Percentiles rank a stretch among this genome's conserved stretches.
Conservation (phyloP, 2,329 filamentous ascomycete species). For the Hypoxylon sp. region DNA sequence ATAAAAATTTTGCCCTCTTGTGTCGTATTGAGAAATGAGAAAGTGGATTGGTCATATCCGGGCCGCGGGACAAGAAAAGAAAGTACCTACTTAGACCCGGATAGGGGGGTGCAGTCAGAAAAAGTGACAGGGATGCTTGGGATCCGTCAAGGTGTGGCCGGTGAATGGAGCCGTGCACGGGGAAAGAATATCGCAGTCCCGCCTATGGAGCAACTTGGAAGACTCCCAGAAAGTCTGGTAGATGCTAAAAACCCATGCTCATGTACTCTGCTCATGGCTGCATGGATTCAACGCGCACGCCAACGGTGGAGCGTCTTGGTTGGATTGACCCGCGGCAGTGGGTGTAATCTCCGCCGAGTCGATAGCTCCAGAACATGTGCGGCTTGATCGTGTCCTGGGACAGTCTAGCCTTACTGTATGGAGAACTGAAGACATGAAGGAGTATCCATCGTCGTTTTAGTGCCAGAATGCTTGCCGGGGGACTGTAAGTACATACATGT, state of each 20-base stretch:
- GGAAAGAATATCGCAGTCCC: slow-evolving; percentile 34
- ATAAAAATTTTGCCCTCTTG: slow-evolving; percentile 29
- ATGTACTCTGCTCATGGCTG: slow-evolving; percentile 40
- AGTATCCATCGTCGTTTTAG: slow-evolving; percentile 25
- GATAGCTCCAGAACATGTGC: slow-evolving; percentile 42
- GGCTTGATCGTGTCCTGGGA: slow-evolving; percentile 41
- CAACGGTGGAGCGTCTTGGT: slow-evolving; percentile 34
- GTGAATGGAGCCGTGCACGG: slow-evolving; percentile 40
- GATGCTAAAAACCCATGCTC: slow-evolving; percentile 17
- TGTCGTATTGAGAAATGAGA: slow-evolving; percentile 44
- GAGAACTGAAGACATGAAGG: slow-evolving; percentile 36
- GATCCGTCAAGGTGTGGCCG: slow-evolving; percentile 40
- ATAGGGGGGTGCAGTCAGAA: slow-evolving; percentile 37
- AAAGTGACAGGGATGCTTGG: slow-evolving; percentile 31
- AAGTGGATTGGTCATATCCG: slow-evolving; percentile 39
- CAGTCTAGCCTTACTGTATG: slow-evolving; percentile 49
- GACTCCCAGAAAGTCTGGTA: slow-evolving; percentile 25
- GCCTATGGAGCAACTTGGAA: slow-evolving; percentile 21
- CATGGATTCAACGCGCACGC: slow-evolving; percentile 37
- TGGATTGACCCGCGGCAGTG: slow-evolving; percentile 55
- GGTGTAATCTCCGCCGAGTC: slow-evolving; percentile 50
- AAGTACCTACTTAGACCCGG: slow-evolving; percentile 25
- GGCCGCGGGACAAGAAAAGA: slow-evolving; percentile 33
- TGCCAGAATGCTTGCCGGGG: slow-evolving; percentile 15
- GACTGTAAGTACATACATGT: slow-evolving; percentile 34